Evolutionary conservation across 2,329 filamentous ascomycete species (phyloP), one percentile per base, ranked within the genome.

Genomic region (Chaetomium sp.): DNA sequence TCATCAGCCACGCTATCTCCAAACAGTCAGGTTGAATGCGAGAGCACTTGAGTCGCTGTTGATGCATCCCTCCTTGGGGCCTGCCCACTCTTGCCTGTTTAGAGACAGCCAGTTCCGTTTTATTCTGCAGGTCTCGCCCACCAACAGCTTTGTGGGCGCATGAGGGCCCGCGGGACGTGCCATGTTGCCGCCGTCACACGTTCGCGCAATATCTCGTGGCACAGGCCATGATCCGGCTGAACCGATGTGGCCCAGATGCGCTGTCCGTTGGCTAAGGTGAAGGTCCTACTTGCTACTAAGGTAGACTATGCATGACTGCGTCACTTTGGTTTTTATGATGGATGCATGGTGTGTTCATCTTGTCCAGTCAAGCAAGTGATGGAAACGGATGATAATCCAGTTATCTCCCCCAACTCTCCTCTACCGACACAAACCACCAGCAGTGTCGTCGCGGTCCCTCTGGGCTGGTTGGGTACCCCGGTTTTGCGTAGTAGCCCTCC

Each of bases 231-330:
- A 23, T 23, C 47, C 23, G 12, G 47, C 21, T 27, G 23, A 50
- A 50, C 21, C 21, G 25, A 56, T 49, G 57, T 50, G 57, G 56
- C 27, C 57, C 25, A 49, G 57, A 50, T 50, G 57, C 21, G 57
- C 45, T 50, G 57, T 58, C 42, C n/a, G 42, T 49, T 21, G 12
- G n/a, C 35, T n/a, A 27, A n/a, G 5, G 8, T 27, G 5, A 42
- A 16, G 33, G 33, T 23, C 33, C 21, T 29, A 13, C 35, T 42
- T 25, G 31, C 25, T 19, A 12, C 33, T 25, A 42, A 35, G 6
- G 35, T 27, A 42, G 23, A 12, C 9, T 23, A 4, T 50, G n/a
- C 47, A 25, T 12, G n/a, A 13, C 47, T 50, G 23, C 47, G 47
- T 50, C 23, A 49, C 45, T n/a, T 12, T 45, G 42, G 5, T 21